Conservation (phyloP, 306 rosid genomes). For the Citrullus mucosospermus region DNA sequence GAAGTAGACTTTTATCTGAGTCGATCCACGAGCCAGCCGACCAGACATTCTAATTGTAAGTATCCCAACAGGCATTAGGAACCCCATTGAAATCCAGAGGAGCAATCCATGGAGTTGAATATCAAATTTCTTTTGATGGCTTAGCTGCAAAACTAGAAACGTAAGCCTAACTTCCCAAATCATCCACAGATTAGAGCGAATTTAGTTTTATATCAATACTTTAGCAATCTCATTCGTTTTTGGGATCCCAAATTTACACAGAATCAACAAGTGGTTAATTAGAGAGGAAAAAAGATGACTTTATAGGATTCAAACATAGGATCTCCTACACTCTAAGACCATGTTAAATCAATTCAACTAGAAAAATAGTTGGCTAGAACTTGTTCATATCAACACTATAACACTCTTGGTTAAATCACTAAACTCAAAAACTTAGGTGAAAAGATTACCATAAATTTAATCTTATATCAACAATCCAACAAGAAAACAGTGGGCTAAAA, state of each 20-base stretch:
- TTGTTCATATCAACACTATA: too few relatives aligned
- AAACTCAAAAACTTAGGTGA: too few relatives aligned
- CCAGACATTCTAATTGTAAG: slow-evolving; percentile 50
- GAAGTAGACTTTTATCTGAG: slow-evolving; percentile 41
- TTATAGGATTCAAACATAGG: too few relatives aligned
- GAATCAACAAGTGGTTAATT: too few relatives aligned
- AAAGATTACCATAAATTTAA: too few relatives aligned
- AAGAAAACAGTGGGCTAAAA: neutral
- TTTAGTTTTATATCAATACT: neutral
- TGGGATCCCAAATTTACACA: neutral
- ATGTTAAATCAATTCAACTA: too few relatives aligned
- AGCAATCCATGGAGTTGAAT: slow-evolving; percentile 70
- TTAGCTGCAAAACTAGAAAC: slow-evolving; percentile 27
- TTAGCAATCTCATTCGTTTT: neutral
- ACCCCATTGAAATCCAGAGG: slow-evolving; percentile 77
- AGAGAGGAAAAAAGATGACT: too few relatives aligned
- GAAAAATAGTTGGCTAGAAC: too few relatives aligned
- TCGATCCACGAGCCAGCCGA: slow-evolving; percentile 38
- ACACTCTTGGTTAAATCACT: too few relatives aligned
- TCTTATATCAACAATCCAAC: neutral
- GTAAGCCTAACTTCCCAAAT: neutral
- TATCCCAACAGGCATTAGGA: slow-evolving; percentile 76
- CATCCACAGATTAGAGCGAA: neutral
- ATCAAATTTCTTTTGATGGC: slow-evolving; percentile 41
- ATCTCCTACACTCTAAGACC: too few relatives aligned